Conservation (phyloP, 305 asterid genomes). For the Fraxinus ornus region DNA sequence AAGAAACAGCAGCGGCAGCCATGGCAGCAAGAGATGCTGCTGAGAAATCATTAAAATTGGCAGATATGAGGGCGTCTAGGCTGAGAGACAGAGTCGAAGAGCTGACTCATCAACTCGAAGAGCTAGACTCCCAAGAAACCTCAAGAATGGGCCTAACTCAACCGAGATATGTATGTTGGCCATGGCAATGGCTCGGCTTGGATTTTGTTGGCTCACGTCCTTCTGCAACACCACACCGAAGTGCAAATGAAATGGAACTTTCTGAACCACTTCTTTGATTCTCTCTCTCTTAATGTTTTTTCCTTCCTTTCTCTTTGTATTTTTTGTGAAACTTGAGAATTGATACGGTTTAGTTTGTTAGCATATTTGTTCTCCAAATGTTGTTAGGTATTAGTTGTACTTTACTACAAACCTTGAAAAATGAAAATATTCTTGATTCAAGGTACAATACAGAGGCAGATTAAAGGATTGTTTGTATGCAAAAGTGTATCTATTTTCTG, state of each 20-base stretch:
- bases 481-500: not conserved
- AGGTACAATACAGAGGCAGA: not conserved
- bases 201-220: slow-evolving; percentile 61
- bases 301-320: not conserved
- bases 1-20: slow-evolving; percentile 94
- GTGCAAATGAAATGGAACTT: slow-evolving; percentile 93
- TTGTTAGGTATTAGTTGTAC: not conserved
- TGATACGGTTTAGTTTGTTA: not conserved
- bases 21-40: slow-evolving; percentile 98
- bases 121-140: slow-evolving; percentile 57
- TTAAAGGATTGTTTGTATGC: not conserved
- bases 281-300: not conserved
- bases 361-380: not conserved
- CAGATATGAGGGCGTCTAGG: slow-evolving; percentile 75
- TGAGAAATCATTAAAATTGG: slow-evolving; percentile 81
- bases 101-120: slow-evolving; percentile 83
- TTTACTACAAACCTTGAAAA: not conserved
- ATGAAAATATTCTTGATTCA: not conserved
- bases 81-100: slow-evolving; percentile 92
- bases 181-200: slow-evolving; percentile 99
- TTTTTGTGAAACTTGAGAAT: not conserved
- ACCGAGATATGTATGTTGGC: slow-evolving; percentile 92
- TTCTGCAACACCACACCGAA: slow-evolving; percentile 41
- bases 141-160: slow-evolving; percentile 52
- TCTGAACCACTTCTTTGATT: slow-evolving; percentile 88